phyloP scores from a whole-genome alignment of 106 monocot species.

The Vanilla planifolia region DNA sequence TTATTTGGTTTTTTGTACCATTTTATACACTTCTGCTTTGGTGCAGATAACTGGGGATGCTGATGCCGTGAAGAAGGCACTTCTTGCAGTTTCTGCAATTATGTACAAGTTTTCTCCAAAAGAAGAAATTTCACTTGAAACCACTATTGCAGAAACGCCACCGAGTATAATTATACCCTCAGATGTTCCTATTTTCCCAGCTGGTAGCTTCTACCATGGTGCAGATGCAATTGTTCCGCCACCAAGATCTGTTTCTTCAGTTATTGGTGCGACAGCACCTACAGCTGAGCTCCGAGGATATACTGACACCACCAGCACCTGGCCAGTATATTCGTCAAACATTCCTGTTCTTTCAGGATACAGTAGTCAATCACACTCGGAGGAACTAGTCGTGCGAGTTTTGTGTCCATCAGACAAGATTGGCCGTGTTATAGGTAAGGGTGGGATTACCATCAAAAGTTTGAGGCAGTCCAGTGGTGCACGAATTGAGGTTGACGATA shows the following conservation, averaged over 20 bases:
- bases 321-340: conserved; percentile 42
- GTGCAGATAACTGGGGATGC: conserved; percentile 84
- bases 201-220: conserved; percentile 45
- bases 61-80: conserved; percentile 64
- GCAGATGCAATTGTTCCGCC: conserved; percentile 39
- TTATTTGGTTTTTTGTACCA: background rate
- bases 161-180: conserved; percentile 81
- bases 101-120: conserved; percentile 87
- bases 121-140: conserved; percentile 87
- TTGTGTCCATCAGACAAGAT: conserved; percentile 82
- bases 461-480: conserved; percentile 79
- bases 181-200: conserved; percentile 70
- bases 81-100: conserved; percentile 61
- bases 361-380: conserved; percentile 32
- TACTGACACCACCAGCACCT: conserved; percentile 25
- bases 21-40: background rate
- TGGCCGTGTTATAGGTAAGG: conserved; percentile 94
- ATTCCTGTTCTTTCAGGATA: conserved; percentile 58
- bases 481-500: conserved; percentile 83
- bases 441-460: conserved; percentile 70
- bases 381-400: conserved; percentile 61
- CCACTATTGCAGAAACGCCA: conserved; percentile 44
- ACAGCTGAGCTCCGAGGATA: conserved; percentile 46
- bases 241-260: conserved; percentile 32
- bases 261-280: conserved; percentile 32